Base-by-base conservation (phyloP, 2,329 filamentous ascomycete genomes). In the Graphiopsis chlorocephala region DNA sequence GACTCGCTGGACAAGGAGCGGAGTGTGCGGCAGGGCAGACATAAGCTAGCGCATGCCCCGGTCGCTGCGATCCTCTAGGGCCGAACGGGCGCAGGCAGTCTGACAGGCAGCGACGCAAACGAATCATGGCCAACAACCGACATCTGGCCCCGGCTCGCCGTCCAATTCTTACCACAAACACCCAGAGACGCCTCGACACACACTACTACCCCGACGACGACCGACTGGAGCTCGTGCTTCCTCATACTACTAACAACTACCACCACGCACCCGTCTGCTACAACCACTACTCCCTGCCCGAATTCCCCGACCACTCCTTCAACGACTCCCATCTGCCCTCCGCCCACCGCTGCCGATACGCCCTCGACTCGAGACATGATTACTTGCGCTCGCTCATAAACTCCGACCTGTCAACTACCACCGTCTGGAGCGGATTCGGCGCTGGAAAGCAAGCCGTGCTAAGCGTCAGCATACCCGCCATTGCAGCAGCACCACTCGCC, bases 301-400 rank as follows among this genome's bases (percentile, higher is more conserved):
- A 17, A 45, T n/a, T 26, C 31, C 53, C 29, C 48, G 31, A 52
- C 50, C 60, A 35, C 47, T 62, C 47, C 28, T 20, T 55, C 60
- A n/a, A 62, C 60, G 47, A 62, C 48, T 55, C 60, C 35, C 60
- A 50, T 17, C 60, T 45, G 23, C 60, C 60, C 47, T 53, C 60
- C 26, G 48, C 48, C 60, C 60, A 62, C 60, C 60, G 60, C 60
- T 62, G 31, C 48, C 48, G 33, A 29, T 50, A 62, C 60, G 60
- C 60, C 60, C 48, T 55, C 17, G 60, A 55, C 17, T 62, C 55
- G 42, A 42, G 61, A 64, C 53, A 72, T 69, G 69, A 68, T 61
- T 68, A 68, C 45, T 58, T 71, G 55, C 68, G 60, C 55, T 68
- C 68, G 47, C 67, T 71, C 45, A 68, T 68, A 42, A 64, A 56